Conservation (phyloP, 306 rosid species). For the Coriaria nepalensis region DNA sequence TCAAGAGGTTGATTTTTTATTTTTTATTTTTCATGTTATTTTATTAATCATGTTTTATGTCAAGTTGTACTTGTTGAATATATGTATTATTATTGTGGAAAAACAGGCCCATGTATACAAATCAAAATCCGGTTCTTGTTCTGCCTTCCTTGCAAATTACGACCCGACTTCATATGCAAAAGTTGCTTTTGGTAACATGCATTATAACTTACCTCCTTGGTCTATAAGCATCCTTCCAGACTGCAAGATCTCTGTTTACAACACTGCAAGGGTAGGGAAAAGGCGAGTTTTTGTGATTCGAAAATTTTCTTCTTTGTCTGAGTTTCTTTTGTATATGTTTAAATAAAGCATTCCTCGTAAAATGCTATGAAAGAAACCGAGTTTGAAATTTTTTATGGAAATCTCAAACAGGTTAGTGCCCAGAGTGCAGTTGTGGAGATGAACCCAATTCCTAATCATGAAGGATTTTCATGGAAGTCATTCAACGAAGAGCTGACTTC, state of each 20-base stretch:
- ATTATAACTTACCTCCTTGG: slow-evolving; percentile 96
- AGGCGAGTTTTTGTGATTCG: no score
- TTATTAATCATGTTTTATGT: slow-evolving; percentile 8
- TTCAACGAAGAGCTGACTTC: slow-evolving; percentile 48
- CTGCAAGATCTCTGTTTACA: slow-evolving; percentile 81
- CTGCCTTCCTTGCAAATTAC: slow-evolving; percentile 90
- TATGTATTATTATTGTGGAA: not conserved
- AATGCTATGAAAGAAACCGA: no score
- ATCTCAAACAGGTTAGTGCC: slow-evolving; percentile 34
- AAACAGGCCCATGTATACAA: slow-evolving; percentile 77
- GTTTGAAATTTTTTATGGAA: no score
- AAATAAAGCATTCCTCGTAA: no score
- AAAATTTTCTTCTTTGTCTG: no score
- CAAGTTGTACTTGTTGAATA: slow-evolving; percentile 9
- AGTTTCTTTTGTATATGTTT: no score
- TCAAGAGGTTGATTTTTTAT: slow-evolving; percentile 51
- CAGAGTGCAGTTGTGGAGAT: slow-evolving; percentile 13
- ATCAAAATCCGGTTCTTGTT: slow-evolving; percentile 76
- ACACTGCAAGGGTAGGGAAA: slow-evolving; percentile 90
- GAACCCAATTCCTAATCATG: slow-evolving; percentile 19
- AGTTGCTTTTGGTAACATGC: slow-evolving; percentile 63
- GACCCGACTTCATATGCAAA: slow-evolving; percentile 51
- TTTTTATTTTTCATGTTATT: slow-evolving; percentile 4
- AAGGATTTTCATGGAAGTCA: slow-evolving; percentile 37
- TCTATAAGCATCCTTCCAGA: slow-evolving; percentile 97